Base-by-base conservation (phyloP, 2,329 filamentous ascomycete genomes). In the Exophiala dermatitidis region DNA sequence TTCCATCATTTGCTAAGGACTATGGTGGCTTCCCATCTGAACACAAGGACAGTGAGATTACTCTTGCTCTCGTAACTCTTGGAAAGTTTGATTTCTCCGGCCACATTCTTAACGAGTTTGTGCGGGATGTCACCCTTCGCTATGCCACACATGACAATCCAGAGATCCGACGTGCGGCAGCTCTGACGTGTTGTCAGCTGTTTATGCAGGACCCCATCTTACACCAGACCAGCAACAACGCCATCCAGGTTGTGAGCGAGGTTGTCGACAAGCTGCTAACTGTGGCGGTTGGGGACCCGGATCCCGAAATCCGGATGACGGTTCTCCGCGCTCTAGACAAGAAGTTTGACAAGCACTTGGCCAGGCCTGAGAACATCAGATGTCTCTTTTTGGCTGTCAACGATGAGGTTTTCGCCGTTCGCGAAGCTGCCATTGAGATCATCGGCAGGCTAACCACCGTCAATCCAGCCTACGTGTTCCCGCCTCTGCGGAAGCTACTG, bases 141-240 rank as follows among this genome's bases (percentile, higher is more conserved):
- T 99, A 96, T 64, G 91, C 98, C 40, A 91, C 98, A 63, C 93
- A 95, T 59, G 91, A 97, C 62, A 94, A 95, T 63, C 80, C 89
- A 0, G 88, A 94, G 60, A 96, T 95, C 47, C 83, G 93, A 55
- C 91, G 95, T 70, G 93, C 93, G 10, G 91, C 93, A 2, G 90
- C 93, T 10, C 77, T 99, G 57, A 99, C 94, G 3, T 97, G 93
- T 71, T 99, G 94, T 66, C 94, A 99, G 69, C 81, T 99, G 43
- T 97, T 97, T 66, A 88, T 97, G 43, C 85, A 89, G 63, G 94
- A 99, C 67, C 93, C 93, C 0, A 97, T 98, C 60, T 90, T 98
- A 64, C 93, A 95, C 64, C 93, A 99, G 72, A 96, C 91, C 4
- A 97, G 93, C 68, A 88, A 91, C 60, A 93, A 98, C 68, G 91